These are phyloP conservation scores for Wallacemonas sp. DNA, from an alignment of 208 protist species.

Conservation along the genomic window DNA sequence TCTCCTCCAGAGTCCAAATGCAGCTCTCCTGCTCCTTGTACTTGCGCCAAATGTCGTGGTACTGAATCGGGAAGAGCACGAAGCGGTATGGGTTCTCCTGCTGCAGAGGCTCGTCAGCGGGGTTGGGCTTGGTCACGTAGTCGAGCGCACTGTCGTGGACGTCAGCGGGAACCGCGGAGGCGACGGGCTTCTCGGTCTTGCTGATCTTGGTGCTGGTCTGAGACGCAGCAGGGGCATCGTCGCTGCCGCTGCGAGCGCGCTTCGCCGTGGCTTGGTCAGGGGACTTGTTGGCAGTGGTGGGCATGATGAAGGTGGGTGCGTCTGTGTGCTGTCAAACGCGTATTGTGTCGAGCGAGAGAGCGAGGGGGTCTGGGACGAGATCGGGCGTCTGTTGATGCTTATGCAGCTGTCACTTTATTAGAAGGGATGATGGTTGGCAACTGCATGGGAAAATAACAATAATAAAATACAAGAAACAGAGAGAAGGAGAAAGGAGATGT, in stretches of 20 bases:
- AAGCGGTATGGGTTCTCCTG: constrained; percentile 96
- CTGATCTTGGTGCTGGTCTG: constrained; percentile 8
- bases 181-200: constrained; percentile 2
- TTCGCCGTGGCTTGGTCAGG: constrained; percentile 10
- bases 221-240: constrained; percentile 1
- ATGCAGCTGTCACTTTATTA: too few relatives aligned
- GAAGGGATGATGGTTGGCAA: too few relatives aligned
- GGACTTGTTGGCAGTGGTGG: constrained; percentile 1
- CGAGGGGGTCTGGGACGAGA: neutral
- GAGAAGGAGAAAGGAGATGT: neutral
- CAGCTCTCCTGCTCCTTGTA: constrained; percentile 99
- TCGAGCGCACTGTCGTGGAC: neutral
- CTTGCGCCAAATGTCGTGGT: constrained; percentile 98
- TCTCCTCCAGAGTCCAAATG: constrained; percentile 99
- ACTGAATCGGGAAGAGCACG: constrained; percentile 98
- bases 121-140: constrained; percentile 19
- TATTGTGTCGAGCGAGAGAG: neutral
- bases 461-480: neutral
- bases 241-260: constrained; percentile 11
- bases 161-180: neutral
- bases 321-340: too few relatives aligned
- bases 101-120: constrained; percentile 92
- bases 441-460: too few relatives aligned
- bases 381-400: too few relatives aligned
- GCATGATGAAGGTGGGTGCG: neutral